phyloP scores from a whole-genome alignment of 371 early-diverging fungal species.

The Syncephalastrum racemosum region DNA sequence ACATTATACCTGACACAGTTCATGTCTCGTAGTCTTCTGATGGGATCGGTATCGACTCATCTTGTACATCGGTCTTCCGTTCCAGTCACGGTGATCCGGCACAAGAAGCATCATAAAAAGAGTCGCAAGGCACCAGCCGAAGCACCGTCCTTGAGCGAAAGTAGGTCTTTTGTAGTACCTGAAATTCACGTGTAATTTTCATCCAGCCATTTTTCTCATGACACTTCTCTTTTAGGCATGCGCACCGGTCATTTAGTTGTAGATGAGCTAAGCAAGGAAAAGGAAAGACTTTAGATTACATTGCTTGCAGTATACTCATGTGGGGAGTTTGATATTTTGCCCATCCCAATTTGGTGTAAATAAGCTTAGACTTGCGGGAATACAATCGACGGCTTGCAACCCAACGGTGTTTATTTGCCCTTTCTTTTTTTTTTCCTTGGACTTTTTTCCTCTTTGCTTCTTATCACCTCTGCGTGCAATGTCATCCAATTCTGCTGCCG shows the following conservation, averaged over 20 bases:
- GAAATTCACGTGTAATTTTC: neutral
- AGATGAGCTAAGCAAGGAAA: conserved; percentile 29
- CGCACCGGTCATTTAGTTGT: conserved; percentile 36
- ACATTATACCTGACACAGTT: neutral
- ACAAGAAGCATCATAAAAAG: conserved; percentile 44
- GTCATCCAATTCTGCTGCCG: neutral
- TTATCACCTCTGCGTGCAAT: neutral
- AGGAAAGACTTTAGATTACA: neutral
- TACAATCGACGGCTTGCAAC: neutral
- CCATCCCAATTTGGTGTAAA: no score
- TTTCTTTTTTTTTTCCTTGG: neutral
- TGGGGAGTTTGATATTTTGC: no score
- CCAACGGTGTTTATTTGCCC: no score
- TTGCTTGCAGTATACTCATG: no score
- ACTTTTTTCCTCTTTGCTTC: neutral
- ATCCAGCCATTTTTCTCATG: neutral
- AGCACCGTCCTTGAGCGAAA: conserved; percentile 34
- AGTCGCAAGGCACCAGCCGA: conserved; percentile 12
- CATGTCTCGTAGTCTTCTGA: conserved; percentile 31
- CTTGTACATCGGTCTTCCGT: conserved; percentile 62
- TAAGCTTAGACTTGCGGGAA: conserved; percentile 3
- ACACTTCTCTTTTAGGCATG: conserved; percentile 26
- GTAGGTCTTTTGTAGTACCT: conserved; percentile 22
- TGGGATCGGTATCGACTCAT: conserved; percentile 58
- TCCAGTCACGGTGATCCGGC: conserved; percentile 58